A percentile compares a stretch with the other conserved stretches of the same genome.
These are phyloP conservation scores for Polytrichum commune DNA, from an alignment of 225 moss, liverwort and hornwort species.

Conservation along the genomic window DNA sequence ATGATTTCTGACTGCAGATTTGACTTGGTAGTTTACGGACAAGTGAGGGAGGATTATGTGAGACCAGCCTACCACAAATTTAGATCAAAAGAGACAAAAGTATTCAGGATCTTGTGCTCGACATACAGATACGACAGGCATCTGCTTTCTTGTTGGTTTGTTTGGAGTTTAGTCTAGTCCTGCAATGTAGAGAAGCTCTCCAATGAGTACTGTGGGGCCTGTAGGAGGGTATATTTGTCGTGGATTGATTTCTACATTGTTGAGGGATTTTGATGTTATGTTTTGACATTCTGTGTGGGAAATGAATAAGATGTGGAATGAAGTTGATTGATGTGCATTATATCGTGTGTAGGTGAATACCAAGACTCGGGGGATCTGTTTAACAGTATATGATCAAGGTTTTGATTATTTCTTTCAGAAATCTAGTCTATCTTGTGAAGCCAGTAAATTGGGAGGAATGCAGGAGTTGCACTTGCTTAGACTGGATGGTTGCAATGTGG, in stretches of 20 bases:
- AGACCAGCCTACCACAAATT: not conserved
- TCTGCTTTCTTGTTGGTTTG: too few species aligned
- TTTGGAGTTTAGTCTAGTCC: too few species aligned
- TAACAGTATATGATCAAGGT: not conserved
- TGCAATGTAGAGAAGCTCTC: too few species aligned
- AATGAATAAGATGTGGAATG: not conserved
- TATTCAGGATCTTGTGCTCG: not conserved
- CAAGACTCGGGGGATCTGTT: not conserved
- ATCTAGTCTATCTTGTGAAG: not conserved
- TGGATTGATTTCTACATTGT: too few species aligned
- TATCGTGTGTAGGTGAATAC: not conserved
- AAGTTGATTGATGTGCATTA: not conserved
- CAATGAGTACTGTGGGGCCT: too few species aligned
- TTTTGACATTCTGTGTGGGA: not conserved
- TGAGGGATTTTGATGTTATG: too few species aligned
- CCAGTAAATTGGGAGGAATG: constrained; percentile 9
- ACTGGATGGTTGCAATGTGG: constrained; percentile 8
- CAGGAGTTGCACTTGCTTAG: constrained; percentile 14
- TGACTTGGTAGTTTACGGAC: not conserved
- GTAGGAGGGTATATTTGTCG: too few species aligned
- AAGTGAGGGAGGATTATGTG: not conserved
- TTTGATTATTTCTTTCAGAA: too few species aligned
- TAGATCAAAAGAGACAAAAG: not conserved
- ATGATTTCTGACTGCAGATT: not conserved
- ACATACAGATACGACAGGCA: not conserved